These are phyloP conservation scores for Fusarium penzigii DNA, from an alignment of 2,329 filamentous ascomycete genomes.

Conservation along the genomic window DNA sequence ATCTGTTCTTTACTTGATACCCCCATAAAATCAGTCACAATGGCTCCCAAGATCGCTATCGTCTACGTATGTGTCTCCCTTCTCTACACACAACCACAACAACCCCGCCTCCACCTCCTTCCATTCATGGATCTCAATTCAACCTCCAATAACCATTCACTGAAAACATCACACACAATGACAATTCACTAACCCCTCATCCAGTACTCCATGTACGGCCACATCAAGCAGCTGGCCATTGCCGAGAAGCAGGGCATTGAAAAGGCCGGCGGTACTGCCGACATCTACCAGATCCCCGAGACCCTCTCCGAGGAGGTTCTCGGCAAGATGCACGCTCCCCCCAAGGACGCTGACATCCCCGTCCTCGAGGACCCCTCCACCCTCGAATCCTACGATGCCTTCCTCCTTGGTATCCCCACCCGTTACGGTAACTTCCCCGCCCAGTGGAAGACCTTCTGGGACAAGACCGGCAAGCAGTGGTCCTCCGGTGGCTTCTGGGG, in stretches of 20 bases:
- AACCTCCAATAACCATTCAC: conserved; percentile 4
- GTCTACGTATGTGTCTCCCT: conserved; percentile 67
- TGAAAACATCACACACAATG: neutral
- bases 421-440: conserved; percentile 96
- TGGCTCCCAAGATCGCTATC: conserved; percentile 92
- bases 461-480: conserved; percentile 88
- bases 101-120: conserved; percentile 3
- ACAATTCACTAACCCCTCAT: conserved; percentile 12
- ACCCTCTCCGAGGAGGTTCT: conserved; percentile 85
- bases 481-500: conserved; percentile 72
- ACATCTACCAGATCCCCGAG: conserved; percentile 86
- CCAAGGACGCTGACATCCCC: conserved; percentile 69
- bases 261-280: conserved; percentile 77
- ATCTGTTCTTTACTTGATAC: conserved; percentile 7
- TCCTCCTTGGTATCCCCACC: conserved; percentile 93
- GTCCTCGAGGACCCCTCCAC: conserved; percentile 57
- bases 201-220: conserved; percentile 93
- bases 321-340: conserved; percentile 84
- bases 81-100: conserved; percentile 4
- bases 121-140: conserved; percentile 3
- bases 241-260: conserved; percentile 90
- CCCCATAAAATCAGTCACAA: conserved; percentile 44
- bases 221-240: conserved; percentile 80
- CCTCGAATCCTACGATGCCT: conserved; percentile 78
- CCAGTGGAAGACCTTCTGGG: conserved; percentile 95